phyloP scores from a whole-genome alignment of 306 rosid species.

The Vicia villosa region DNA sequence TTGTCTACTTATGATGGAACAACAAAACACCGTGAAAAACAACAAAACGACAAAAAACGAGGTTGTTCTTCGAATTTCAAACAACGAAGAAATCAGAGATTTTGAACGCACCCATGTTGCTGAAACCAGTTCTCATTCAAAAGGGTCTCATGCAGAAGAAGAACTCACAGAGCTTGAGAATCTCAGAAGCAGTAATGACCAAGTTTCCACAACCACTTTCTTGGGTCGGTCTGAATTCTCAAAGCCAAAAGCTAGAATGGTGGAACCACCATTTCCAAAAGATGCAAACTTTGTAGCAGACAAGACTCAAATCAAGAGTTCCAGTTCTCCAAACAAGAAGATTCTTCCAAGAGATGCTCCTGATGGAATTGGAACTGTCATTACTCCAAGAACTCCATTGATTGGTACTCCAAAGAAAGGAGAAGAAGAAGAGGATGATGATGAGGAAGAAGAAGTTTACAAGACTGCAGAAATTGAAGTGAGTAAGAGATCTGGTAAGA shows the following conservation, averaged over 20 bases:
- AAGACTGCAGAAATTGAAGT: conserved; percentile 61
- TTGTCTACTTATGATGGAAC: conserved; percentile 36
- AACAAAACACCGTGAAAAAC: conserved; percentile 40
- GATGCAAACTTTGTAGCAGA: conserved; percentile 36
- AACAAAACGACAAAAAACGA: conserved; percentile 51
- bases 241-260: conserved; percentile 69
- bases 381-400: conserved; percentile 57
- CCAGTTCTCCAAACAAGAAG: neutral
- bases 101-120: neutral
- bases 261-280: conserved; percentile 50
- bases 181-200: conserved; percentile 2
- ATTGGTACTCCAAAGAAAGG: conserved; percentile 55
- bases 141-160: conserved; percentile 43
- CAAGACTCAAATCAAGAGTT: conserved; percentile 27
- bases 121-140: conserved; percentile 35
- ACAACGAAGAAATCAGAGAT: conserved; percentile 19
- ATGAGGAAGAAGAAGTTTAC: conserved; percentile 75
- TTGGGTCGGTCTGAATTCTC: conserved; percentile 52
- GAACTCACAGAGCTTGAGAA: conserved; percentile 41
- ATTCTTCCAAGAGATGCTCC: neutral
- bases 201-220: conserved; percentile 38
- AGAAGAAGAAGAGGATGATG: conserved; percentile 65
- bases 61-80: conserved; percentile 55
- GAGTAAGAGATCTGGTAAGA: conserved; percentile 45
- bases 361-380: conserved; percentile 9